phyloP scores from a whole-genome alignment of 495 filamentous ascomycete genomes.

The Arthonia radiata region DNA sequence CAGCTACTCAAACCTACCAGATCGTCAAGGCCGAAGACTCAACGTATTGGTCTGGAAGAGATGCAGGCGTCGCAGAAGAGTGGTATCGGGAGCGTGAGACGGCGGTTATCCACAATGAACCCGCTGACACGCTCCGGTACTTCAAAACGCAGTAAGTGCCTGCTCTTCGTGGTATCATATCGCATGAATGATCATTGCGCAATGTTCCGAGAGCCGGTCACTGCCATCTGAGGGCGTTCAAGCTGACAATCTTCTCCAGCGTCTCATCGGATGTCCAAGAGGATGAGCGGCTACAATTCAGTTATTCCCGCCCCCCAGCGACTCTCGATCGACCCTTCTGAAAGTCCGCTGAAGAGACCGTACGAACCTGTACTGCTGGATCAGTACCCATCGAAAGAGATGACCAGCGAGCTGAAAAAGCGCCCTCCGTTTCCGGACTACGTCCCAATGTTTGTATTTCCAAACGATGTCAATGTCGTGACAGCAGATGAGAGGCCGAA shows the following conservation, averaged over 20 bases:
- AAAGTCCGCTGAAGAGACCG: constrained; percentile 80
- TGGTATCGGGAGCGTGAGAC: constrained; percentile 50
- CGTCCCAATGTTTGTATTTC: constrained; percentile 97
- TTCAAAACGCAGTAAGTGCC: no score
- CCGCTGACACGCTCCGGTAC: no score
- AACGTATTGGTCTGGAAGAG: constrained; percentile 64
- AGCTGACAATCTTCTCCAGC: no score
- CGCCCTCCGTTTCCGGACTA: constrained; percentile 87
- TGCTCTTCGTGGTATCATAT: no score
- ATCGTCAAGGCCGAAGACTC: constrained; percentile 46
- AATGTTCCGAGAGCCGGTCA: no score
- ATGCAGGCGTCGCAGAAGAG: constrained; percentile 21
- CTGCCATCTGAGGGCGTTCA: no score
- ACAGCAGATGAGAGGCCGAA: constrained; percentile 82
- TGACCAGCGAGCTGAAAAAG: constrained; percentile 55
- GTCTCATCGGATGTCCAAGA: constrained; percentile 67
- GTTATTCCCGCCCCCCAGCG: constrained; percentile 88
- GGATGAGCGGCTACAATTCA: constrained; percentile 92
- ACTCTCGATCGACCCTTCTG: constrained; percentile 65
- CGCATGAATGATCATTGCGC: no score
- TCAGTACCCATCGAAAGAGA: constrained; percentile 64
- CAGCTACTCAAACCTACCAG: constrained; percentile 14
- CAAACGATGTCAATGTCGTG: constrained; percentile 90
- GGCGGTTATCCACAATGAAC: constrained; percentile 85
- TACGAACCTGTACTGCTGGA: constrained; percentile 90